These are phyloP conservation scores for Tetrapyrgos nigripes DNA, from an alignment of 1,284 basidiomycete species.

Conservation along the genomic window DNA sequence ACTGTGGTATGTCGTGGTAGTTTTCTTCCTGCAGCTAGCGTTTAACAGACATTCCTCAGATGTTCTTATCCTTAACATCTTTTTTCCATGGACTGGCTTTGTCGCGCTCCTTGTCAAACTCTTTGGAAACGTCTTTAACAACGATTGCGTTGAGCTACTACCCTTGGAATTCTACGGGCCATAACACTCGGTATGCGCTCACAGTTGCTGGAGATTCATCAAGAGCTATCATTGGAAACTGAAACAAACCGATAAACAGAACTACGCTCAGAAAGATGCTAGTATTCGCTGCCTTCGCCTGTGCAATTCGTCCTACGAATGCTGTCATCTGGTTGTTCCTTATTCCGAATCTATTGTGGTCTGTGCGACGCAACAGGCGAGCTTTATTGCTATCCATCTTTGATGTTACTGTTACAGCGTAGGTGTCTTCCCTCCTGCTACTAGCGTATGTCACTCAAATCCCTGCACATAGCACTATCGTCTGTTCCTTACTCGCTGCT, in stretches of 20 bases:
- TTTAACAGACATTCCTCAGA: conserved; percentile 48
- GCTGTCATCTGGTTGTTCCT: conserved; percentile 85
- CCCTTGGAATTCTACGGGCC: conserved; percentile 73
- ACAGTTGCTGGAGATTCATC: background rate
- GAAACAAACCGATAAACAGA: background rate
- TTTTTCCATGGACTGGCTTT: conserved; percentile 89
- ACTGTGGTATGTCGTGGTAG: conserved; percentile 62
- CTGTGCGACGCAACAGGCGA: conserved; percentile 40
- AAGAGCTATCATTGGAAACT: background rate
- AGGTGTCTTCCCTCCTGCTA: conserved; percentile 22
- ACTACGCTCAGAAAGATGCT: conserved; percentile 28
- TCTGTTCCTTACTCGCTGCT: conserved; percentile 44
- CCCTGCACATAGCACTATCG: conserved; percentile 40
- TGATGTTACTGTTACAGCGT: conserved; percentile 53
- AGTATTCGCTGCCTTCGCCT: conserved; percentile 75
- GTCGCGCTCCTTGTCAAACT: conserved; percentile 92
- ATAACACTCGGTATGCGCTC: background rate
- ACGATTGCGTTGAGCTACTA: conserved; percentile 82
- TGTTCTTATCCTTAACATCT: conserved; percentile 84
- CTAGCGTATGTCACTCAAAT: background rate
- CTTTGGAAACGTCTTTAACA: conserved; percentile 88
- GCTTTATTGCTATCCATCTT: conserved; percentile 40
- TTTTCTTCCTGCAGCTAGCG: background rate
- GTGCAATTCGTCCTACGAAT: conserved; percentile 87
- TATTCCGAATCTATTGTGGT: conserved; percentile 59